Percentiles rank a stretch among this genome's conserved stretches.
These are phyloP conservation scores for Priceomyces melissophilus DNA, from an alignment of 805 yeast species.

Conservation along the genomic window DNA sequence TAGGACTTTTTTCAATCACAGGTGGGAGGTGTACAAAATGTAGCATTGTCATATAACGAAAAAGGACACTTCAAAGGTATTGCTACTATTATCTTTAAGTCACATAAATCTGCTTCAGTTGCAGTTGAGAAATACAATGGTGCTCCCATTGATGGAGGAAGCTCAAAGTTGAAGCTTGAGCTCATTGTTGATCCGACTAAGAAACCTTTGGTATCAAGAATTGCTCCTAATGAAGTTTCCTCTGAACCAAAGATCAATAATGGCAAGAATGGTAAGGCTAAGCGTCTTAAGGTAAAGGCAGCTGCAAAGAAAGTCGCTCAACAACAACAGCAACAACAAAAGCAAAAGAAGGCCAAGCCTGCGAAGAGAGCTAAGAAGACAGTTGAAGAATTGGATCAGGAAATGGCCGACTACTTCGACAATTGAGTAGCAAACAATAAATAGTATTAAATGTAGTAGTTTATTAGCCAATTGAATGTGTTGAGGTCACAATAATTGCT, in stretches of 20 bases:
- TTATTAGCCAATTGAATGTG: too few relatives aligned
- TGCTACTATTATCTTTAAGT: constrained; percentile 79
- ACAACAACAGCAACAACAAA: constrained; percentile 30
- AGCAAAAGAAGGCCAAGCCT: constrained; percentile 28
- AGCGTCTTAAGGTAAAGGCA: constrained; percentile 9
- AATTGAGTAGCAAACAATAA: constrained; percentile 10
- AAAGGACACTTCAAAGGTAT: constrained; percentile 89
- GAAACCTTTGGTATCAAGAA: constrained; percentile 73
- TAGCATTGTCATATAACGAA: constrained; percentile 75
- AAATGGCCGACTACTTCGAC: constrained; percentile 93
- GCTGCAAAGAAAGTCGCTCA: constrained; percentile 11
- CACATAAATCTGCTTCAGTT: constrained; percentile 62
- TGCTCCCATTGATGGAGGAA: constrained; percentile 90
- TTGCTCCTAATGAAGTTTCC: constrained; percentile 46
- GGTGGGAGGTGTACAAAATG: constrained; percentile 78
- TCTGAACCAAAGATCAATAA: constrained; percentile 20
- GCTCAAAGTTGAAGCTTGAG: constrained; percentile 70
- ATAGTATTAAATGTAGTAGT: too few relatives aligned
- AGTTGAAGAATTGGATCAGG: constrained; percentile 92
- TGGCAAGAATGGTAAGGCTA: constrained; percentile 12
- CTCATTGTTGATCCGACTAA: constrained; percentile 80
- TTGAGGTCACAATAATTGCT: too few relatives aligned
- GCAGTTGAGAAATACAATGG: constrained; percentile 87
- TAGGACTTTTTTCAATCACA: constrained; percentile 88
- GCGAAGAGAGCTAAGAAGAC: constrained; percentile 59